Evolutionary conservation across 1,139 yeast genomes (phyloP).

Genomic region (Diutina ranongensis): DNA sequence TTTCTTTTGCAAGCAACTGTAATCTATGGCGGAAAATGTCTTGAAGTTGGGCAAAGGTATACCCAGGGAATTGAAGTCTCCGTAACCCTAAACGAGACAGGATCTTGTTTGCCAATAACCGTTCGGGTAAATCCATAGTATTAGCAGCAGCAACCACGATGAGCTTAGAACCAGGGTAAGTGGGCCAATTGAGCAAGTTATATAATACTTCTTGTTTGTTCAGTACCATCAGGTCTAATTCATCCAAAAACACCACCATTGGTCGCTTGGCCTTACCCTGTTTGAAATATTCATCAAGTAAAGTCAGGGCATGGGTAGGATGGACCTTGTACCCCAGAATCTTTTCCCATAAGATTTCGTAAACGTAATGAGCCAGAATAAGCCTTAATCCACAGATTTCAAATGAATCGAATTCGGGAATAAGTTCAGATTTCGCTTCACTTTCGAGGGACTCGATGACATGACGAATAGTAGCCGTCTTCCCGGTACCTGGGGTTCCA

Average conservation of each 20-base stretch:
- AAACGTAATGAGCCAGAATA: conserved; percentile 75
- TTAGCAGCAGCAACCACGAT: conserved; percentile 92
- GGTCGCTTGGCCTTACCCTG: conserved; percentile 28
- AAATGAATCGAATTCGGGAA: conserved; percentile 54
- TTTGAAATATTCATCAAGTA: conserved; percentile 27
- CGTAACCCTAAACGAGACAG: conserved; percentile 85
- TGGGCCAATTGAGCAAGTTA: conserved; percentile 96
- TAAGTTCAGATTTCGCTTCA: conserved; percentile 31
- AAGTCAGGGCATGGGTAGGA: conserved; percentile 45
- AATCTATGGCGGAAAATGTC: conserved; percentile 65
- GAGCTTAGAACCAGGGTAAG: conserved; percentile 64
- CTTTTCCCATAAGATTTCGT: conserved; percentile 72
- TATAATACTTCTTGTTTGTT: conserved; percentile 84
- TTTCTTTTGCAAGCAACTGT: conserved; percentile 36
- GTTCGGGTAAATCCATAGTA: conserved; percentile 94
- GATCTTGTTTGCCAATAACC: conserved; percentile 76
- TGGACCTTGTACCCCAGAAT: conserved; percentile 53
- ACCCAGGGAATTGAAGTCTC: conserved; percentile 82
- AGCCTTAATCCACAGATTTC: conserved; percentile 90
- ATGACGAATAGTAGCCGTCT: conserved; percentile 86
- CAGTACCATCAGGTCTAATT: conserved; percentile 82
- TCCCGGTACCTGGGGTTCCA: conserved; percentile 98
- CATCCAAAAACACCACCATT: conserved; percentile 76
- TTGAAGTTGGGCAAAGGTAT: conserved; percentile 68
- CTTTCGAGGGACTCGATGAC: conserved; percentile 59